Conservation (phyloP, 768 basidiomycete species). For the Sporobolomyces roseus region DNA sequence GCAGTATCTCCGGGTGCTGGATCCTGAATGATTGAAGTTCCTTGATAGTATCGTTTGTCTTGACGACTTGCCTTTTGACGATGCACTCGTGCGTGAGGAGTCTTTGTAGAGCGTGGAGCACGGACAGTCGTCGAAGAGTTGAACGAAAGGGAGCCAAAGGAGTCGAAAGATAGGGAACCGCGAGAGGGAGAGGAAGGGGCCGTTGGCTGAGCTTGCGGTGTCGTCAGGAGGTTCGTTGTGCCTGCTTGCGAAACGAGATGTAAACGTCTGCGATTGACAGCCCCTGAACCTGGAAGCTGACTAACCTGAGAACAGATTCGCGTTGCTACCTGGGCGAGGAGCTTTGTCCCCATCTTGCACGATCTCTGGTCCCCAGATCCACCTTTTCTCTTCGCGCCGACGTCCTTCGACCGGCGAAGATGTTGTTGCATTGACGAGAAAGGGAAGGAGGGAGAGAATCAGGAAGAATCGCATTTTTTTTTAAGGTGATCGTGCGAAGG, state of each 20-base stretch:
- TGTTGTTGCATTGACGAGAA: background rate
- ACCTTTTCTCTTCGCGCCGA: no score
- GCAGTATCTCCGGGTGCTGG: conserved; percentile 4
- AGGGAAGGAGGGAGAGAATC: background rate
- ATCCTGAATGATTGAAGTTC: conserved; percentile 8
- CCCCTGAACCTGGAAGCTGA: no score
- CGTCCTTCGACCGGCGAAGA: background rate
- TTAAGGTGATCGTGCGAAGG: no score
- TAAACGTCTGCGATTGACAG: no score
- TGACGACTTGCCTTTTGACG: background rate
- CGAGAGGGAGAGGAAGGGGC: background rate
- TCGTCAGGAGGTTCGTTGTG: no score
- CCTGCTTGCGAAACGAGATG: no score
- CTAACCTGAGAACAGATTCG: no score
- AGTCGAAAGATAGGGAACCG: background rate
- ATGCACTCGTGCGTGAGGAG: background rate
- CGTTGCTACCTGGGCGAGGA: no score
- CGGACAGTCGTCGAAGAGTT: conserved; percentile 4
- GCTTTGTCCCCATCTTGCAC: no score
- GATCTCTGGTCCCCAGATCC: no score
- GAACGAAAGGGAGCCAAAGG: background rate
- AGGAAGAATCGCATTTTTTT: background rate
- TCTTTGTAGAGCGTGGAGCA: background rate
- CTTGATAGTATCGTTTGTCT: conserved; percentile 2
- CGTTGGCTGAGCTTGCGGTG: no score